phyloP scores from a whole-genome alignment of 1,284 basidiomycete species.

The Amylostereum chailletii region DNA sequence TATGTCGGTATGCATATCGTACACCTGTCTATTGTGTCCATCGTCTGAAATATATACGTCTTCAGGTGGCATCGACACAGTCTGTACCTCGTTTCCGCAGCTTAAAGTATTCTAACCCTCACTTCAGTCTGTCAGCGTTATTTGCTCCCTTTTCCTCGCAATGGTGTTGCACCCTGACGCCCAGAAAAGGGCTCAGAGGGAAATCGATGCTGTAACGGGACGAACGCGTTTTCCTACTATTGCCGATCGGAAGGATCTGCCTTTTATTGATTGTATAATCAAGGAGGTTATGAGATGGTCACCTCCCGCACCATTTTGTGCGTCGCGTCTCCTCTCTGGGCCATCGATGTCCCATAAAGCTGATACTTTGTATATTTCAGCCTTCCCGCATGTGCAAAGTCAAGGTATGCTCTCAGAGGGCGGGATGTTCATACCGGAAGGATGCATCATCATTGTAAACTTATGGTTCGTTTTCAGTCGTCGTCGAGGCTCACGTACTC shows the following conservation, averaged over 20 bases:
- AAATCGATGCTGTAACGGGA: conserved; percentile 12
- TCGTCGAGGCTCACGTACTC: too few relatives aligned
- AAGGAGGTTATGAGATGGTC: conserved; percentile 13
- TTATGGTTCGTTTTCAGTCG: not conserved
- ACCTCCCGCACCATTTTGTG: conserved; percentile 9
- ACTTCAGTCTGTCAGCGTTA: too few relatives aligned
- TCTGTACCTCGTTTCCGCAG: too few relatives aligned
- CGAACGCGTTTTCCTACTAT: conserved; percentile 11
- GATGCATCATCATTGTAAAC: not conserved
- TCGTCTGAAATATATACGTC: too few relatives aligned
- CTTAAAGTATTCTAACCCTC: too few relatives aligned
- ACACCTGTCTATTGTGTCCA: too few relatives aligned
- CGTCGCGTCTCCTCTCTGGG: too few relatives aligned
- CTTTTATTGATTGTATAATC: conserved; percentile 11
- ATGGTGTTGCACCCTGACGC: conserved; percentile 13
- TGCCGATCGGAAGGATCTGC: conserved; percentile 7
- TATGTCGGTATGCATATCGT: too few relatives aligned
- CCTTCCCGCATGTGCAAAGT: not conserved
- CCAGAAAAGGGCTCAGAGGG: conserved; percentile 9
- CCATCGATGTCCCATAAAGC: too few relatives aligned
- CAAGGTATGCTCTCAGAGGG: not conserved
- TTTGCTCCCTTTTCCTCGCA: conserved; percentile 9
- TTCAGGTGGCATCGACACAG: too few relatives aligned
- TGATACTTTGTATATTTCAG: too few relatives aligned
- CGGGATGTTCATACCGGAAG: not conserved